These are phyloP conservation scores for Penicillium hordei DNA, from an alignment of 2,329 filamentous ascomycete genomes.

Conservation along the genomic window DNA sequence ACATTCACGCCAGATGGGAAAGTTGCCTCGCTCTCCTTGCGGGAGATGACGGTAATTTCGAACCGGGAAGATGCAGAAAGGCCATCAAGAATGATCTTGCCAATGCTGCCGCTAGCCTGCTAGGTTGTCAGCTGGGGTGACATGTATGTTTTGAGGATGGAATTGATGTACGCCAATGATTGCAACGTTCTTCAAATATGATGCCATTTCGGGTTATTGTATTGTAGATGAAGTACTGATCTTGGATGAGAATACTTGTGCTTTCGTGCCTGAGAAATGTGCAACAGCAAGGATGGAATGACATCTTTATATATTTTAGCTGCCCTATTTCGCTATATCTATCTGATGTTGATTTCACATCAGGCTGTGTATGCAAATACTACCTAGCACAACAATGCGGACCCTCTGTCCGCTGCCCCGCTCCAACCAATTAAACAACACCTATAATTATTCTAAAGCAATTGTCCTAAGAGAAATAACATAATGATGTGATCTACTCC, in stretches of 20 bases:
- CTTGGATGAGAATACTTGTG: neutral
- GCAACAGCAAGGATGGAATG: neutral
- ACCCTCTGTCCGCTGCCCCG: neutral
- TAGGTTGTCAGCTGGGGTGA: neutral
- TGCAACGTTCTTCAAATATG: constrained; percentile 13
- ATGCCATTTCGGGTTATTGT: constrained; percentile 5
- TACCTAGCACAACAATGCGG: neutral
- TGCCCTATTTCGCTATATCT: neutral
- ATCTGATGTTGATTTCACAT: neutral
- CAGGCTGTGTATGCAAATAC: neutral
- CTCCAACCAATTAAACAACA: neutral
- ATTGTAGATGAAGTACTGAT: neutral
- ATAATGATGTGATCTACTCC: neutral
- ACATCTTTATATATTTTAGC: neutral
- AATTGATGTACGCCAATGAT: constrained; percentile 19
- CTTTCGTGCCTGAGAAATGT: neutral
- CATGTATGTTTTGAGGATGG: neutral
- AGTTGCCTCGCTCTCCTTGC: constrained; percentile 19
- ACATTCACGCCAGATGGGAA: constrained; percentile 23
- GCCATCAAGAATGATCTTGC: constrained; percentile 22
- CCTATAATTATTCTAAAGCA: neutral
- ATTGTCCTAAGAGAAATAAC: neutral
- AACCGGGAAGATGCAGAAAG: constrained; percentile 19
- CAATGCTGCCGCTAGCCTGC: constrained; percentile 28
- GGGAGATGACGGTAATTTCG: constrained; percentile 28